Evolutionary conservation across 345 rosid species (phyloP).

Genomic region (Gynandropsis gynandra): DNA sequence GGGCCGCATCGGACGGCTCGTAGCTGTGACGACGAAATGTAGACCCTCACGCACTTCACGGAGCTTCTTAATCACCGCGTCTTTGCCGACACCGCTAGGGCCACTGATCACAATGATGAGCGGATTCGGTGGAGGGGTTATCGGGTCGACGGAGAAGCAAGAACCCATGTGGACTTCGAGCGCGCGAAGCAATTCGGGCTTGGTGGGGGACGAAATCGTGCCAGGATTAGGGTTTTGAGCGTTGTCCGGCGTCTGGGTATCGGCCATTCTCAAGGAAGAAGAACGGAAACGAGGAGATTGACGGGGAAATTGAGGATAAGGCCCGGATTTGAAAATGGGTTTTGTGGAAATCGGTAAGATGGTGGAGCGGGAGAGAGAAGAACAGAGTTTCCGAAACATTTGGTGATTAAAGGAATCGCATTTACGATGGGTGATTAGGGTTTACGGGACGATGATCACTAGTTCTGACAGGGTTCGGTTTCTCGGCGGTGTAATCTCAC

Average conservation of each 20-base stretch:
- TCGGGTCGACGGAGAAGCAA: constrained; percentile 37
- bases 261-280: constrained; percentile 42
- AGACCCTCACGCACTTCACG: constrained; percentile 46
- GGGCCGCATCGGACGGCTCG: constrained; percentile 60
- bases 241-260: constrained; percentile 30
- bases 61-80: constrained; percentile 67
- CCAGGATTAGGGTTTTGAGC: constrained; percentile 19
- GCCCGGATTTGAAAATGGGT: constrained; percentile 16
- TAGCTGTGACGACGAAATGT: constrained; percentile 86
- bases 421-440: not conserved
- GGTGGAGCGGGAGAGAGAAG: constrained; percentile 29
- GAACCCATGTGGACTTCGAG: constrained; percentile 63
- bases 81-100: constrained; percentile 93
- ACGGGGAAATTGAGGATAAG: constrained; percentile 19
- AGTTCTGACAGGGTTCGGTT: constrained; percentile 2
- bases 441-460: not conserved
- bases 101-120: constrained; percentile 74
- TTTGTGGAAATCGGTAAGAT: constrained; percentile 21
- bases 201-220: constrained; percentile 33
- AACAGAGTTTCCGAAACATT: constrained; percentile 47
- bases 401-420: constrained; percentile 12
- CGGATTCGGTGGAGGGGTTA: constrained; percentile 48
- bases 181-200: constrained; percentile 53
- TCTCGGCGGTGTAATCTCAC: constrained; percentile 18
- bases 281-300: constrained; percentile 19